Conservation (phyloP, 2,329 filamentous ascomycete species). For the Aspergillus pseudoglaucus region DNA sequence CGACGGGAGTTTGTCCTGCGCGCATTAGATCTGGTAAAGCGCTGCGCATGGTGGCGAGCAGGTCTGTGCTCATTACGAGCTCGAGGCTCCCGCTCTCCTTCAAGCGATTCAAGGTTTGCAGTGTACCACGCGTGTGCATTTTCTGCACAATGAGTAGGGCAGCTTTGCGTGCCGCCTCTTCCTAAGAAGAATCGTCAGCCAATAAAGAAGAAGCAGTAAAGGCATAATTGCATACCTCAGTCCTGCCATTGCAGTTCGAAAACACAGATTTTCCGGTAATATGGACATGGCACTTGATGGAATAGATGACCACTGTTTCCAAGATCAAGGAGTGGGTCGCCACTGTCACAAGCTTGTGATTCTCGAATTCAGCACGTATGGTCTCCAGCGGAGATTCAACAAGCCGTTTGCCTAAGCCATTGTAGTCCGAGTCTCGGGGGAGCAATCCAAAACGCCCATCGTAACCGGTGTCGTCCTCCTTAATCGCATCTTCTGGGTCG, state of each 20-base stretch:
- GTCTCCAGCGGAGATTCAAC: neutral
- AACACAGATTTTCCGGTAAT: neutral
- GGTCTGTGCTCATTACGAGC: slow-evolving; percentile 3
- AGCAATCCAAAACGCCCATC: neutral
- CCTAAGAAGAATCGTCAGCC: neutral
- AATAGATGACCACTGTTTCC: neutral
- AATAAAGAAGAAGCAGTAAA: neutral
- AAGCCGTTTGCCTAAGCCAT: neutral
- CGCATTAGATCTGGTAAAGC: neutral
- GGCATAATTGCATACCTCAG: neutral
- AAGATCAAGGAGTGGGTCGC: neutral
- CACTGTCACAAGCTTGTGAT: neutral
- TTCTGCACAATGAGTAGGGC: neutral
- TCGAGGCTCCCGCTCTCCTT: neutral
- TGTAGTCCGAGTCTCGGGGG: neutral
- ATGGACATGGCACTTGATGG: neutral
- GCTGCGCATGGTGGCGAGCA: slow-evolving; percentile 3
- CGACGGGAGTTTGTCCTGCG: neutral
- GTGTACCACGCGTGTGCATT: neutral
- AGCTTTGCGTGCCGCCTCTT: slow-evolving; percentile 2
- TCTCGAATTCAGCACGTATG: neutral
- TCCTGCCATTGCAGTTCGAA: neutral
- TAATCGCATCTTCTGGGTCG: neutral
- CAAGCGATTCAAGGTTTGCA: neutral
- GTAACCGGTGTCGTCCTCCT: neutral